Conservation (phyloP, 768 basidiomycete species). For the Termitomyces sp. region DNA sequence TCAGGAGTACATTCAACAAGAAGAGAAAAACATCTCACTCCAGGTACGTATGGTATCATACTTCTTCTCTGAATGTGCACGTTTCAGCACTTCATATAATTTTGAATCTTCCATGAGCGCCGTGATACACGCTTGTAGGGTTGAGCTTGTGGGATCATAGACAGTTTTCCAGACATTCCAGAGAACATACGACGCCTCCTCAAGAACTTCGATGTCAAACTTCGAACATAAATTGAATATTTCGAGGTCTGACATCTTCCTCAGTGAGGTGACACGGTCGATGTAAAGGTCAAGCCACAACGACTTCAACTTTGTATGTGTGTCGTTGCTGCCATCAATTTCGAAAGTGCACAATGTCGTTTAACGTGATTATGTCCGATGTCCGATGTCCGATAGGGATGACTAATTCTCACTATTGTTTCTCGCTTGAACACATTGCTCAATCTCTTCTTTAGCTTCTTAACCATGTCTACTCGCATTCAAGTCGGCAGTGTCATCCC, state of each 20-base stretch:
- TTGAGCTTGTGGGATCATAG: constrained; percentile 21
- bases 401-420: background rate
- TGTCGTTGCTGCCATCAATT: background rate
- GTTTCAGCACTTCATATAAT: constrained; percentile 29
- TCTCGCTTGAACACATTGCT: background rate
- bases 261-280: background rate
- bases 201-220: constrained; percentile 30
- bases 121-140: constrained; percentile 27
- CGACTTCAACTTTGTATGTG: background rate
- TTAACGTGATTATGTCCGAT: background rate
- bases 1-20: background rate
- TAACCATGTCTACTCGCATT: constrained; percentile 28
- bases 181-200: constrained; percentile 36
- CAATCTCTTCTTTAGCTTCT: background rate
- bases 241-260: constrained; percentile 23
- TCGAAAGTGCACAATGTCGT: background rate
- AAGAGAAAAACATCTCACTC: constrained; percentile 16
- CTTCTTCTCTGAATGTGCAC: constrained; percentile 20
- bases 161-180: constrained; percentile 33
- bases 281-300: background rate
- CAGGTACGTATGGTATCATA: constrained; percentile 26
- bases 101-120: constrained; percentile 25
- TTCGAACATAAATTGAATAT: constrained; percentile 25
- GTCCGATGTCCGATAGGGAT: background rate
- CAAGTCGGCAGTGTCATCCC: constrained; percentile 47